Percentiles rank a stretch among this genome's conserved stretches.
Conservation (phyloP, 352 stramenopile species). For the Elongisporangium prolatum region DNA sequence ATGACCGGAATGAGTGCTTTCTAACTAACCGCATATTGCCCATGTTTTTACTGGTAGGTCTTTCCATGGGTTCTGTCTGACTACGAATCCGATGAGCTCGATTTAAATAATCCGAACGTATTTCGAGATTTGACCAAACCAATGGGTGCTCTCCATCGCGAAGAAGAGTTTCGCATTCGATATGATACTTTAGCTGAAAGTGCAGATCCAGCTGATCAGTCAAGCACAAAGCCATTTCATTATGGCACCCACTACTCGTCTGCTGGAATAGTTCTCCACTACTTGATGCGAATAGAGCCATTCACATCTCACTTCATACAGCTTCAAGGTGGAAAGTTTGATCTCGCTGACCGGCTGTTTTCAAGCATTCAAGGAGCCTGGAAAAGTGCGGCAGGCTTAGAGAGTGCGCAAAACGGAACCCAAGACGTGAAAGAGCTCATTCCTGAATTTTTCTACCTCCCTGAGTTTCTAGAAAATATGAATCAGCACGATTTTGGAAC, state of each 20-base stretch:
- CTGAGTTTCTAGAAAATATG: constrained; percentile 94
- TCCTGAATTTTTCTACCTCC: constrained; percentile 97
- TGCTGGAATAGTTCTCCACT: constrained; percentile 96
- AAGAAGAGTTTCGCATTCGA: constrained; percentile 68
- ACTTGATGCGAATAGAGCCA: constrained; percentile 95
- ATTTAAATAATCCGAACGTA: constrained; percentile 89
- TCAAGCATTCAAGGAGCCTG: constrained; percentile 91
- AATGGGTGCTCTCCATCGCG: constrained; percentile 94
- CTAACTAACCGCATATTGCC: not conserved
- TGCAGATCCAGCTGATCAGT: constrained; percentile 27
- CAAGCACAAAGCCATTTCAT: constrained; percentile 78
- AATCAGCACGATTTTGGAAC: constrained; percentile 95
- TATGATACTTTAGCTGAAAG: constrained; percentile 60
- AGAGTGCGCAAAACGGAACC: constrained; percentile 70
- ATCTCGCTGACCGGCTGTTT: constrained; percentile 98
- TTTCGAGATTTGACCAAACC: constrained; percentile 97
- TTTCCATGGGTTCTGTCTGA: constrained; percentile 98
- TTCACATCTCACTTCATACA: constrained; percentile 93
- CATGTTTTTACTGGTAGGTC: constrained; percentile 25
- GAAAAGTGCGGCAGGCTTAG: constrained; percentile 68
- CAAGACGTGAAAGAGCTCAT: constrained; percentile 99
- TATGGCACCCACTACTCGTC: constrained; percentile 95
- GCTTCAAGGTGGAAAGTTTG: constrained; percentile 96
- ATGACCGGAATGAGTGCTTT: not conserved
- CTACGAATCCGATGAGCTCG: constrained; percentile 91